These are phyloP conservation scores for Lachancea quebecensis DNA, from an alignment of 805 yeast genomes.

Conservation along the genomic window DNA sequence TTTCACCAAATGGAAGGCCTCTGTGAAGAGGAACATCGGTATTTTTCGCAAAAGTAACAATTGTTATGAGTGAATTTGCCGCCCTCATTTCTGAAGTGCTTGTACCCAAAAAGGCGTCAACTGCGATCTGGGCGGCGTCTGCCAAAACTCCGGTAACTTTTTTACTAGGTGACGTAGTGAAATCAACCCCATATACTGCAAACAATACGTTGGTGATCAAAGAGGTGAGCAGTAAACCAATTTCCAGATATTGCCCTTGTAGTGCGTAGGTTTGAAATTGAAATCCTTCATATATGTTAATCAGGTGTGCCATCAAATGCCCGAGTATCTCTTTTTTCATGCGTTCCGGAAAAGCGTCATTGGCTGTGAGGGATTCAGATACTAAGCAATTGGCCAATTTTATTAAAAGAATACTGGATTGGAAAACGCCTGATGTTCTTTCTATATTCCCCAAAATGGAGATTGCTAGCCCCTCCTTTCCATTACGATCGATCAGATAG, in stretches of 20 bases:
- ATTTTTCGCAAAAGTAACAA: slow-evolving; percentile 5
- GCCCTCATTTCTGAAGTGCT: slow-evolving; percentile 47
- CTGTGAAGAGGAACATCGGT: slow-evolving; percentile 12
- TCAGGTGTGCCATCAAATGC: slow-evolving; percentile 46
- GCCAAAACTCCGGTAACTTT: slow-evolving; percentile 46
- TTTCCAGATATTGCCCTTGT: slow-evolving; percentile 49
- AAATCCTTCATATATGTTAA: slow-evolving; percentile 71
- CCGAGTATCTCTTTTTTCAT: slow-evolving; percentile 50
- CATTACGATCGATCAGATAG: slow-evolving; percentile 51
- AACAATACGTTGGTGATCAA: slow-evolving; percentile 50
- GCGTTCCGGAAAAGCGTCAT: slow-evolving; percentile 34
- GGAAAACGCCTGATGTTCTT: slow-evolving; percentile 58
- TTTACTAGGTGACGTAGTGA: slow-evolving; percentile 29
- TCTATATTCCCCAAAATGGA: slow-evolving; percentile 66
- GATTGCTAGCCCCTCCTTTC: slow-evolving; percentile 57
- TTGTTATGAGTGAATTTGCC: slow-evolving; percentile 24
- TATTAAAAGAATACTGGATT: slow-evolving; percentile 55
- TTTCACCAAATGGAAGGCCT: slow-evolving; percentile 12
- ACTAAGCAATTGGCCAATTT: slow-evolving; percentile 49
- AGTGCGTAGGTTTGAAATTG: slow-evolving; percentile 59
- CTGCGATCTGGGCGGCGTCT: slow-evolving; percentile 43
- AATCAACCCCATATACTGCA: slow-evolving; percentile 50
- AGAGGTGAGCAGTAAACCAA: slow-evolving; percentile 50
- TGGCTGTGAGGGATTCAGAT: slow-evolving; percentile 39
- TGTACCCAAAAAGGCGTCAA: slow-evolving; percentile 49